Evolutionary conservation across 2,329 filamentous ascomycete species (phyloP), one percentile per base, ranked within the genome.

Genomic region (Neonectria sp.): DNA sequence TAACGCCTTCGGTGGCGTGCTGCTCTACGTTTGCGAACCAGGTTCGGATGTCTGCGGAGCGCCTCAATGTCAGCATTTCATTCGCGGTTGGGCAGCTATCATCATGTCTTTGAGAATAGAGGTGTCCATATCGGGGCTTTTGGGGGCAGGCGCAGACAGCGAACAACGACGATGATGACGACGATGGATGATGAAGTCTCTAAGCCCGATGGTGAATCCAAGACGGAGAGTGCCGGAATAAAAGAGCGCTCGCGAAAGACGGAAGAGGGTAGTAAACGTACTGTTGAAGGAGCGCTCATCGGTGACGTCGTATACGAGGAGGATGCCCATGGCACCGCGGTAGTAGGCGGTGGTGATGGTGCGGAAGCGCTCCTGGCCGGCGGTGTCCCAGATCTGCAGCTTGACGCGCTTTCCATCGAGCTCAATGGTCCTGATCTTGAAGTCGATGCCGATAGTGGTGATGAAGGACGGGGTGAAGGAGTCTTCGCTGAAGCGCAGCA

Each of bases 11-110:
- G 77, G 94, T 97, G 66, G 96, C 96, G 85, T 99, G 95, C 83
- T 97, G 95, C 82, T 98, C 95, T 76, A 98, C 95, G 84, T 99
- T 98, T 80, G 95, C 95, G 86, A 99, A 99, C 96, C 96, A 99
- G 74, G 96, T 98, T 79, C 95, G 93, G 82, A 99, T 99, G 85
- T 99, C 96, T 98, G 79, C 40, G 33, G 53, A 24, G 49, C 35
- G 55, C 61, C 49, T 69, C 73, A 64, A 43, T 49, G 58, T 70
- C 55, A 72, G 66, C 46, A 49, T 66, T 59, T 69, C 37, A 43
- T 68, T 40, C 27, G n/a, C 33, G 15, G 9, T 52, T 37, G n/a
- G n/a, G 17, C 24, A 43, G 37, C 35, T 11, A 35, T 33, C 15
- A 21, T n/a, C 11, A 35, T 31, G 45, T 55, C 25, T 55, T 35